Percentiles rank a stretch among this genome's conserved stretches.
Conservation (phyloP, 257 asterid species). For the Schizonepeta tenuifolia region DNA sequence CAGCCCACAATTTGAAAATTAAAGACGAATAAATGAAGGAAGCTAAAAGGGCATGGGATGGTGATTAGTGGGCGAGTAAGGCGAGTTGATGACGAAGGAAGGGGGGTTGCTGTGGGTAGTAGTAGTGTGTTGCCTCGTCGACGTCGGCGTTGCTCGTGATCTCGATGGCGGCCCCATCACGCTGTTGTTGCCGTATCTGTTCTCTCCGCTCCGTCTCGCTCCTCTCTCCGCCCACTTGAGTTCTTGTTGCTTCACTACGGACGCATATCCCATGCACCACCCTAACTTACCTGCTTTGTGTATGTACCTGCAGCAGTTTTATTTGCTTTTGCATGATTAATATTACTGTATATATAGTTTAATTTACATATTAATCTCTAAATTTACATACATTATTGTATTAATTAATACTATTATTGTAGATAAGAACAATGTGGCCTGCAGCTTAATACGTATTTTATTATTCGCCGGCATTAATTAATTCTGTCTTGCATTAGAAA, state of each 20-base stretch:
- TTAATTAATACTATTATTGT: no score
- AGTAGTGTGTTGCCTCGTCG: slow-evolving; percentile 18
- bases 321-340: background rate
- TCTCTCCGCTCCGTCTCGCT: slow-evolving; percentile 57
- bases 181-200: slow-evolving; percentile 42
- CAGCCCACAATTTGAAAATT: slow-evolving; percentile 9
- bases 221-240: slow-evolving; percentile 88
- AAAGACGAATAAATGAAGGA: background rate
- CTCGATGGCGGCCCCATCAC: slow-evolving; percentile 47
- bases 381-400: no score
- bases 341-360: no score
- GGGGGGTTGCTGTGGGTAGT: slow-evolving; percentile 37
- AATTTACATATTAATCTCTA: no score
- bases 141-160: slow-evolving; percentile 48
- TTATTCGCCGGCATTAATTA: slow-evolving; percentile 36
- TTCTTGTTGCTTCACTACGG: slow-evolving; percentile 69
- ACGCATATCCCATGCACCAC: slow-evolving; percentile 70
- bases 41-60: slow-evolving; percentile 64
- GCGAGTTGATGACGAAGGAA: slow-evolving; percentile 60
- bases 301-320: slow-evolving; percentile 56
- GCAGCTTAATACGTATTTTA: slow-evolving; percentile 11
- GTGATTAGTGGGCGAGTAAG: slow-evolving; percentile 52
- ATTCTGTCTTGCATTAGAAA: slow-evolving; percentile 8
- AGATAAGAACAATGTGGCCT: slow-evolving; percentile 18
- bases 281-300: slow-evolving; percentile 63